A percentile compares a stretch with the other conserved stretches of the same genome.
These are phyloP conservation scores for Trichoderma erinaceum DNA, from an alignment of 495 filamentous ascomycete genomes.

Conservation along the genomic window DNA sequence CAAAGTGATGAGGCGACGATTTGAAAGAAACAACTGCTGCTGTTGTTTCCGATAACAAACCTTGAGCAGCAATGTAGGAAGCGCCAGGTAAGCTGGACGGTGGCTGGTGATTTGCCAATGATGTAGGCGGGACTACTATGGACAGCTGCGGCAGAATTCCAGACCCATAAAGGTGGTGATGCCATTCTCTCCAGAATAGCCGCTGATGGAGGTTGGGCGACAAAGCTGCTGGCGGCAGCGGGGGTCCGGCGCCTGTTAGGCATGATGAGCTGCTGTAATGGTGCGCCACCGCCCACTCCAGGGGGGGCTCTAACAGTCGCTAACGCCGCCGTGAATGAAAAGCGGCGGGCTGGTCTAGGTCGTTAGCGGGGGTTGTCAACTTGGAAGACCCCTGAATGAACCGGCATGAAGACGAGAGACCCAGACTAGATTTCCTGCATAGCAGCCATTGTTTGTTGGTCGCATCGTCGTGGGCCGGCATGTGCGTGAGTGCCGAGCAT, in stretches of 20 bases:
- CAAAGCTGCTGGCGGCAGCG: background rate
- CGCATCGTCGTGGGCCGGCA: no score
- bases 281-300: background rate
- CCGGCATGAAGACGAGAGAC: no score
- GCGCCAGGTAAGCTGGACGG: background rate
- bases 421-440: no score
- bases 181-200: slow-evolving; percentile 1
- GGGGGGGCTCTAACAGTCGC: no score
- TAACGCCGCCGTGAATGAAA: no score
- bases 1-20: background rate
- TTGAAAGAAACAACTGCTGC: background rate
- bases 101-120: slow-evolving; percentile 5
- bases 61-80: background rate
- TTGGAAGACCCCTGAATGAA: no score
- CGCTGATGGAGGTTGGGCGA: background rate
- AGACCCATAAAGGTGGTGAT: background rate
- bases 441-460: no score
- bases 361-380: no score
- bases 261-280: background rate
- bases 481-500: no score
- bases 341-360: no score
- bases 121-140: background rate
- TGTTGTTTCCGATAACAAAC: background rate
- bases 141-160: background rate
- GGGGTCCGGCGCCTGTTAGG: slow-evolving; percentile 1